Conservation (phyloP, 768 basidiomycete species). For the Chiua virens region DNA sequence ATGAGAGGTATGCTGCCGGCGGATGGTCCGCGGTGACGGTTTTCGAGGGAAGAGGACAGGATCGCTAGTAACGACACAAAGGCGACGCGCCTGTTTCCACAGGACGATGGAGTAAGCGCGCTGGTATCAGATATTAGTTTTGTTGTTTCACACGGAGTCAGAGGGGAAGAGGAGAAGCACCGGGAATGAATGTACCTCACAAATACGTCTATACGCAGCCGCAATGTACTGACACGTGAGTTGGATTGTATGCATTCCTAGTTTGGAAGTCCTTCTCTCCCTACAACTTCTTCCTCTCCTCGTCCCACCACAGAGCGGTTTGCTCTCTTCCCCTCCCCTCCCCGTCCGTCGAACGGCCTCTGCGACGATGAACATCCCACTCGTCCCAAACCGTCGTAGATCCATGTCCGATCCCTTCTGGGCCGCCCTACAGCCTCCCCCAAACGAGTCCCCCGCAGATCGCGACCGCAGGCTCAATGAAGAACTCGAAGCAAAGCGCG, state of each 20-base stretch:
- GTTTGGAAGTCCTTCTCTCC: conserved; percentile 29
- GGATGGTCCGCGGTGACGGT: too few species aligned
- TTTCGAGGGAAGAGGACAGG: too few species aligned
- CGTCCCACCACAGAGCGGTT: conserved; percentile 21
- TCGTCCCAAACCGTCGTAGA: conserved; percentile 40
- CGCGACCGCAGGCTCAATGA: conserved; percentile 62
- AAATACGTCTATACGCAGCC: neutral
- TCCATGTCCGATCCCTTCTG: conserved; percentile 70
- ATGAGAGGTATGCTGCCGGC: too few species aligned
- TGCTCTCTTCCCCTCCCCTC: conserved; percentile 3
- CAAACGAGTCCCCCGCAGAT: conserved; percentile 67
- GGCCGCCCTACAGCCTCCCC: conserved; percentile 65
- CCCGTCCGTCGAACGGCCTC: neutral
- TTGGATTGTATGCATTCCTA: conserved; percentile 8
- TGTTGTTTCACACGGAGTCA: too few species aligned
- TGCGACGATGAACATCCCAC: conserved; percentile 24
- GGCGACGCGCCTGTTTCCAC: neutral
- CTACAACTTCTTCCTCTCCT: conserved; percentile 20
- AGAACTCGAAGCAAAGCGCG: conserved; percentile 69
- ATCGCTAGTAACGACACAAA: too few species aligned
- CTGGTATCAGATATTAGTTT: too few species aligned
- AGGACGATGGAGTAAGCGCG: neutral
- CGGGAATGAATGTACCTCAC: neutral
- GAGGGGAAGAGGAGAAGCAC: neutral
- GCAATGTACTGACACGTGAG: conserved; percentile 15